phyloP scores from a whole-genome alignment of 1,284 basidiomycete genomes.

The Ustilago bromivora region DNA sequence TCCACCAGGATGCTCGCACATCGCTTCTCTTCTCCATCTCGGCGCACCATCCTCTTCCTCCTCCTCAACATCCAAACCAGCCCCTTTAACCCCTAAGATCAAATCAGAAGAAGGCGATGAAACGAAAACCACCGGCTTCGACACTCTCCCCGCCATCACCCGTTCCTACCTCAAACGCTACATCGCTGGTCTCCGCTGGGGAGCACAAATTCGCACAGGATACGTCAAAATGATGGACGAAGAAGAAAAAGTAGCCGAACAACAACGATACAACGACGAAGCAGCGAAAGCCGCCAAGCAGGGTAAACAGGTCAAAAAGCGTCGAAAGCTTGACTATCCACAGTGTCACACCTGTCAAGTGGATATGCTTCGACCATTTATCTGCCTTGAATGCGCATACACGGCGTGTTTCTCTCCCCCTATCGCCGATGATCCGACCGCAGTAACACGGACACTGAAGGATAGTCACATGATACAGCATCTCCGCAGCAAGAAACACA shows the following conservation, averaged over 20 bases:
- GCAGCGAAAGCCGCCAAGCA: constrained; percentile 36
- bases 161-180: constrained; percentile 51
- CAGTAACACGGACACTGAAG: constrained; percentile 15
- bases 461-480: constrained; percentile 54
- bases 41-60: constrained; percentile 6
- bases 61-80: neutral
- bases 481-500: constrained; percentile 20
- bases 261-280: constrained; percentile 13
- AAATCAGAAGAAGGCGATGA: constrained; percentile 42
- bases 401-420: constrained; percentile 59
- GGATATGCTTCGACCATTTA: constrained; percentile 62
- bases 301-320: constrained; percentile 28
- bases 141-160: constrained; percentile 19
- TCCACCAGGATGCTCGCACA: constrained; percentile 43
- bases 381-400: constrained; percentile 64
- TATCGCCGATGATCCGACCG: constrained; percentile 27
- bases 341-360: constrained; percentile 55
- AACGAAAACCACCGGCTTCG: constrained; percentile 20
- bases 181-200: constrained; percentile 60
- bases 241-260: constrained; percentile 40
- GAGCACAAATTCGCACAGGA: constrained; percentile 53
- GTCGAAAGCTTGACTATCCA: constrained; percentile 59
- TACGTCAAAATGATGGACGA: constrained; percentile 52
- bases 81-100: constrained; percentile 24
- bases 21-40: constrained; percentile 31